These are phyloP conservation scores for Trichophyton simii DNA, from an alignment of 2,329 filamentous ascomycete genomes.

Conservation along the genomic window DNA sequence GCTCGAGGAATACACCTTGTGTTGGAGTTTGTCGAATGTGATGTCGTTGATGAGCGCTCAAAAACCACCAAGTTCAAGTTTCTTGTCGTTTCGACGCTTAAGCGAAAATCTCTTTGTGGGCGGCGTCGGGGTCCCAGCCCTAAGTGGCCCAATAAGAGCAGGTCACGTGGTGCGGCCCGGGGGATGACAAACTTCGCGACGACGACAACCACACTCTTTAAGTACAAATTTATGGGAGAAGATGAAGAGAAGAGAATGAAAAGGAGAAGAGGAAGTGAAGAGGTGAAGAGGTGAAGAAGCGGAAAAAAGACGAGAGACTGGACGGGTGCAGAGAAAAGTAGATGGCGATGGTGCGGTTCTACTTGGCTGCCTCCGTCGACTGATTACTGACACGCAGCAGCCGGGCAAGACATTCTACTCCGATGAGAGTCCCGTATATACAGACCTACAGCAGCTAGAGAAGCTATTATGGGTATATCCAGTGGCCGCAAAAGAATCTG, in stretches of 20 bases:
- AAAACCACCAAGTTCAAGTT: slow-evolving; percentile 27
- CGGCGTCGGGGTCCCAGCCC: slow-evolving; percentile 28
- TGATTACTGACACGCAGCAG: too few species aligned
- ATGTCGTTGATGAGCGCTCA: slow-evolving; percentile 33
- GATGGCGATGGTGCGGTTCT: background rate
- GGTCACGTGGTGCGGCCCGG: slow-evolving; percentile 18
- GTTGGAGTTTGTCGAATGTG: slow-evolving; percentile 36
- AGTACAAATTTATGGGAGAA: too few species aligned
- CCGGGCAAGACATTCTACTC: too few species aligned
- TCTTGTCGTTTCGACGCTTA: slow-evolving; percentile 20
- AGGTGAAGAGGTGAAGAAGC: background rate
- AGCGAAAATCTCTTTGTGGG: slow-evolving; percentile 5
- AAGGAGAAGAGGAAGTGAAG: background rate
- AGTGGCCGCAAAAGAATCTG: too few species aligned
- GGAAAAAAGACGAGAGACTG: background rate
- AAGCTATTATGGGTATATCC: too few species aligned
- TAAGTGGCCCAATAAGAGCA: slow-evolving; percentile 24
- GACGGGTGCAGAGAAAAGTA: too few species aligned
- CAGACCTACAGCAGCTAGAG: too few species aligned
- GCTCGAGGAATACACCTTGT: slow-evolving; percentile 31
- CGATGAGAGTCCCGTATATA: too few species aligned
- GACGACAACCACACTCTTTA: background rate
- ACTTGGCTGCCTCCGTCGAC: background rate
- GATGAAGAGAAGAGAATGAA: background rate
- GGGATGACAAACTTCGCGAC: background rate